Percentiles rank a stretch among this genome's conserved stretches.
phyloP scores from a whole-genome alignment of 768 basidiomycete species.

The Pisolithus microcarpus region DNA sequence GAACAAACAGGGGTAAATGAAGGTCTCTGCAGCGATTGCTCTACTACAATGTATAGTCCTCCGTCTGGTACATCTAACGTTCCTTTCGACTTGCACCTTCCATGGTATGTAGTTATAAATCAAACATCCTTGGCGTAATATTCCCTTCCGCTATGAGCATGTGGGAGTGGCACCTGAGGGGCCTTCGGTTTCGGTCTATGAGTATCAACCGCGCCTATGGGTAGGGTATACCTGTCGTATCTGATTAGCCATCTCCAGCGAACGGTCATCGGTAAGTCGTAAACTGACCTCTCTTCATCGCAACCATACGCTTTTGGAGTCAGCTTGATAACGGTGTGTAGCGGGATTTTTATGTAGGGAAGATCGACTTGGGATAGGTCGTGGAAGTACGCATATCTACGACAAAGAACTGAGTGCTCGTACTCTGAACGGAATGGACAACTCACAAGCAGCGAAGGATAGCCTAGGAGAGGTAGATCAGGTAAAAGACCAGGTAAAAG shows the following conservation, averaged over 20 bases:
- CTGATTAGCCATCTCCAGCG: background rate
- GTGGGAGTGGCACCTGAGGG: conserved; percentile 15
- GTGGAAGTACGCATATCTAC: conserved; percentile 95
- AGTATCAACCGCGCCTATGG: conserved; percentile 91
- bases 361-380: conserved; percentile 86
- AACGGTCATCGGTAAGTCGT: background rate
- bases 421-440: background rate
- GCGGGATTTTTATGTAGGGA: conserved; percentile 94
- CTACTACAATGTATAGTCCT: too few species aligned
- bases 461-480: conserved; percentile 35
- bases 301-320: conserved; percentile 98
- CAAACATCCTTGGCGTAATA: conserved; percentile 19
- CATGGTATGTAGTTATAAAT: too few species aligned
- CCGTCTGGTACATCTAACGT: too few species aligned
- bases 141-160: conserved; percentile 25
- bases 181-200: conserved; percentile 59
- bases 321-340: conserved; percentile 97
- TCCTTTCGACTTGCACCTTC: too few species aligned
- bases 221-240: conserved; percentile 67
- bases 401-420: background rate
- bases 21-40: too few species aligned
- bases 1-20: too few species aligned
- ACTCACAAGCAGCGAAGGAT: conserved; percentile 73
- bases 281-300: conserved; percentile 78
- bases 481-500: too few species aligned